Conservation (phyloP, 768 basidiomycete genomes). For the Kwoniella sp. region DNA sequence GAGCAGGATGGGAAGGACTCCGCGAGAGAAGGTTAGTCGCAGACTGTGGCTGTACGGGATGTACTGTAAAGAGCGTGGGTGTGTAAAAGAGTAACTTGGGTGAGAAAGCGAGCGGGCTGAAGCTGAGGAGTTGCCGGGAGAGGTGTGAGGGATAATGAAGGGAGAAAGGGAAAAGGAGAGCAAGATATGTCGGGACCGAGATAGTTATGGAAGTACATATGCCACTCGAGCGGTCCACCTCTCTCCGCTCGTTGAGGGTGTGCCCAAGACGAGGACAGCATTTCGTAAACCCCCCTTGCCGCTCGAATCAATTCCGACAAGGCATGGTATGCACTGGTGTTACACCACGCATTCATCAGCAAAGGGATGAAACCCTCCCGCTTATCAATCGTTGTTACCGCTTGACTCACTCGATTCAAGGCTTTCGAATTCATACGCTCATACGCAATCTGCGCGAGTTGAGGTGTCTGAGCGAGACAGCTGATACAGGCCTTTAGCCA, state of each 20-base stretch:
- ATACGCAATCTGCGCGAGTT: no score
- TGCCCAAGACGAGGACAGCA: no score
- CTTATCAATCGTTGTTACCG: background rate
- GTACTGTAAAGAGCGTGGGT: conserved; percentile 8
- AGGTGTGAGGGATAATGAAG: background rate
- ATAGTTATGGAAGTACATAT: background rate
- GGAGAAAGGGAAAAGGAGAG: no score
- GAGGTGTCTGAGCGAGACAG: no score
- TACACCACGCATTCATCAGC: background rate
- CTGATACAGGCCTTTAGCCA: background rate
- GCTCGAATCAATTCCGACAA: background rate
- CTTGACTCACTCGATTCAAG: no score
- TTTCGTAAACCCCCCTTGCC: no score
- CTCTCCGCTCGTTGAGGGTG: background rate
- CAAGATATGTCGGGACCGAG: background rate
- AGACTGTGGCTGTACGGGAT: conserved; percentile 3
- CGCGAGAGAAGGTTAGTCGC: background rate
- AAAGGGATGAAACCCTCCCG: background rate
- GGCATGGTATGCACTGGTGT: background rate
- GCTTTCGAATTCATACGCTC: no score
- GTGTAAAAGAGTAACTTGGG: conserved; percentile 14
- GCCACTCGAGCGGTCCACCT: background rate
- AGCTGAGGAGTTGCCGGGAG: background rate
- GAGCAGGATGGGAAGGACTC: background rate
- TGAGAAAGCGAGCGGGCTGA: conserved; percentile 4